Evolutionary conservation across 2,329 filamentous ascomycete genomes (phyloP).

Genomic region (Camillea tinctor): DNA sequence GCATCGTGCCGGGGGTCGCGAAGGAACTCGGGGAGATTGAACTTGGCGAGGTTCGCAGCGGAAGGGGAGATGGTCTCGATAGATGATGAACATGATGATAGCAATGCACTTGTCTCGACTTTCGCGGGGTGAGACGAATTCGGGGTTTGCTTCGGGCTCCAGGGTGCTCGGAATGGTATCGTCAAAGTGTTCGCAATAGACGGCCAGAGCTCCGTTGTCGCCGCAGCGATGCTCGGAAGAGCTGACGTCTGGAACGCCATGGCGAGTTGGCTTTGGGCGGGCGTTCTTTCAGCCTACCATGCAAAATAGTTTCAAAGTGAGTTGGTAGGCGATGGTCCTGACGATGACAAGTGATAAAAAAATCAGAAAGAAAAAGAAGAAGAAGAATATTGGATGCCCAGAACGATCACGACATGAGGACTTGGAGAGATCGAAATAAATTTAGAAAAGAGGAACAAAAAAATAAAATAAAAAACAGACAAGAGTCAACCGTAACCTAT

Average conservation of each 20-base stretch:
- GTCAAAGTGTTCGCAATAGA: slow-evolving; percentile 42
- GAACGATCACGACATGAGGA: slow-evolving; percentile 13
- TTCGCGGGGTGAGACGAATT: slow-evolving; percentile 1
- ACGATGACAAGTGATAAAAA: neutral
- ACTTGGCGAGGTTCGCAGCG: slow-evolving; percentile 11
- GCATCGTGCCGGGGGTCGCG: slow-evolving; percentile 24
- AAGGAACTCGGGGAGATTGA: slow-evolving; percentile 37
- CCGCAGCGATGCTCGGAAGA: slow-evolving; percentile 41
- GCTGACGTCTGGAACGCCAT: slow-evolving; percentile 33
- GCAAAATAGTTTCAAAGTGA: too few relatives aligned
- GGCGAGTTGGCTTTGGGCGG: slow-evolving; percentile 12
- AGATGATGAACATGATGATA: slow-evolving; percentile 7
- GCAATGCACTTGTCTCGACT: slow-evolving; percentile 8
- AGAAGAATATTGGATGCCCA: neutral
- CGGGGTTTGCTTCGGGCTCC: slow-evolving; percentile 10
- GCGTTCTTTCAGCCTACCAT: slow-evolving; percentile 6
- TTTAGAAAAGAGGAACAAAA: too few relatives aligned
- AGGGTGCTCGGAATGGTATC: slow-evolving; percentile 34
- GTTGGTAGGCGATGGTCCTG: slow-evolving; percentile 1
- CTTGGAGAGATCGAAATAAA: neutral
- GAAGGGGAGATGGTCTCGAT: slow-evolving; percentile 8
- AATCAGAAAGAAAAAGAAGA: slow-evolving; percentile 7
- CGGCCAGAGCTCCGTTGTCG: slow-evolving; percentile 45
- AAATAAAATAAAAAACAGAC: too few relatives aligned
- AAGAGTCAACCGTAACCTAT: slow-evolving; percentile 14